Base-by-base conservation (phyloP, 805 yeast species). In the Wickerhamiella galacta region DNA sequence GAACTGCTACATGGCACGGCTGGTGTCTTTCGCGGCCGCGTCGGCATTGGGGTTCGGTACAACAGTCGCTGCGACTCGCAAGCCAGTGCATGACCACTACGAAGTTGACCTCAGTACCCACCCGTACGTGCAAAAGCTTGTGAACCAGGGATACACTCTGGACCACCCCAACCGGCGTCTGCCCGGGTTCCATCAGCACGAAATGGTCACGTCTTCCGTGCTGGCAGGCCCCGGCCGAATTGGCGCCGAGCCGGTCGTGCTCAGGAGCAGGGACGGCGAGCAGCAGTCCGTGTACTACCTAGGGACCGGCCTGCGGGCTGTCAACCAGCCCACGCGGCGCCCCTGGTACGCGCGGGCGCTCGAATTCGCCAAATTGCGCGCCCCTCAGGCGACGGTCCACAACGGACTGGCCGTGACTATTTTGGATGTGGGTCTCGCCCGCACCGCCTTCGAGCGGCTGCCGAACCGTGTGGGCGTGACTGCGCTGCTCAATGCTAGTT, bases 381-480 rank as follows among this genome's bases (percentile, higher is more conserved):
- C 40, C 4, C 19, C 25, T 33, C 75, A 71, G 35, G 71, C 74
- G 2, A 63, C 64, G 34, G 63, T 78, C 16, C 93, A 82, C 49
- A 76, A 78, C 45, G 95, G 95, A 3, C 62, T 82, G 0, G 54
- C 80, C 4, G 66, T 92, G 2, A 73, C 93, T 2, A 52, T 87
- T 10, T 42, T 87, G 33, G 96, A 87, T 54, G 95, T 85, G 50
- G 75, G 77, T 0, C 57, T 87, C 17, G 52, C 54, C 4, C 38
- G 48, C 6, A 74, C 87, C 43, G 94, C 94, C 17, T 82, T 83
- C 49, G 70, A 78, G 2, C 51, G 61, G 20, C 57, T 83, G 16
- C 95, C 95, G 0, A 67, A 72, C 34, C 68, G 70, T 36, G 61
- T 74, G 37, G 95, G 95, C 8, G 93, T 83, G 15, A 85, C 95